A percentile compares a stretch with the other conserved stretches of the same genome.
Evolutionary conservation across 257 asterid species (phyloP).

Genomic region (Salvia hispanica): DNA sequence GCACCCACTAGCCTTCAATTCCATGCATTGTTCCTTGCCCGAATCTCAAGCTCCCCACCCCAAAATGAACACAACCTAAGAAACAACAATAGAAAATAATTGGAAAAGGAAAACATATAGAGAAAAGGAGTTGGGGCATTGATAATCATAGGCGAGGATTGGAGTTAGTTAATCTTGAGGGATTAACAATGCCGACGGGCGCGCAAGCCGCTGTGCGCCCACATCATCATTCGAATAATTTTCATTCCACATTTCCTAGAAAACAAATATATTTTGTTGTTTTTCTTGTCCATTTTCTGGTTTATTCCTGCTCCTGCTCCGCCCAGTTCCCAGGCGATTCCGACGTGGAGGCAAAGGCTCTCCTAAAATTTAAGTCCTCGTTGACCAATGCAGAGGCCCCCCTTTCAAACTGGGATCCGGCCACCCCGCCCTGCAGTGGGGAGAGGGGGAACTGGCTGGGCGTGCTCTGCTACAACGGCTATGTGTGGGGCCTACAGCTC

Average conservation of each 20-base stretch:
- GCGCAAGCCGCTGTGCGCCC: conserved; percentile 61
- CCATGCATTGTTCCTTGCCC: conserved; percentile 21
- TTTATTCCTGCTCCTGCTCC: background rate
- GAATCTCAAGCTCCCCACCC: conserved; percentile 29
- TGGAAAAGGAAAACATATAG: background rate
- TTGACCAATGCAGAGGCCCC: conserved; percentile 38
- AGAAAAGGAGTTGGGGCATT: too few relatives aligned
- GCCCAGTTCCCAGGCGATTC: conserved; percentile 7
- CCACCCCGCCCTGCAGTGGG: conserved; percentile 57
- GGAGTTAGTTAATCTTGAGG: background rate
- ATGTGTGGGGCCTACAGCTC: conserved; percentile 64
- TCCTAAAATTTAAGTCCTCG: conserved; percentile 56
- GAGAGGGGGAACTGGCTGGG: conserved; percentile 56
- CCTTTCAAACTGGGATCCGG: conserved; percentile 56
- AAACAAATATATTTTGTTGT: conserved; percentile 28
- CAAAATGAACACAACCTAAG: conserved; percentile 24
- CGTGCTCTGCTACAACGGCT: conserved; percentile 57
- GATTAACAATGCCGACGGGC: conserved; percentile 58
- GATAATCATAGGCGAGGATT: conserved; percentile 2
- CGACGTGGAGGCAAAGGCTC: conserved; percentile 33
- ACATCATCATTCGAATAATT: background rate
- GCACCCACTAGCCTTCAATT: conserved; percentile 15
- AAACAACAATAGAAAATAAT: conserved; percentile 5
- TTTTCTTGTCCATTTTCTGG: background rate
- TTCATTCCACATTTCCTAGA: too few relatives aligned